Conservation (phyloP, 1,284 basidiomycete species). For the Tausonia pullulans region DNA sequence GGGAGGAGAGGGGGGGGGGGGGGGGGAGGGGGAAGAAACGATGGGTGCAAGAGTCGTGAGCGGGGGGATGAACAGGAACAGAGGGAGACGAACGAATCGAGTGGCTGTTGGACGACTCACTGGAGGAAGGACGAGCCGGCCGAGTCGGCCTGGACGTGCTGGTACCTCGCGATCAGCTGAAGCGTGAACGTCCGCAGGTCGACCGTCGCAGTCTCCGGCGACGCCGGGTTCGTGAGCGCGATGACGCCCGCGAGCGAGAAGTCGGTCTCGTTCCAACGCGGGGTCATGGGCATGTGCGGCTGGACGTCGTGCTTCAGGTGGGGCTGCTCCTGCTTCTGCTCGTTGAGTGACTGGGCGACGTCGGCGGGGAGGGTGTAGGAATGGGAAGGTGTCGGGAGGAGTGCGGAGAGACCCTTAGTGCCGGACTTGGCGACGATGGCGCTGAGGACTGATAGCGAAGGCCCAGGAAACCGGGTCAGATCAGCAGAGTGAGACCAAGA, state of each 20-base stretch:
- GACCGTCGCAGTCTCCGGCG: not conserved
- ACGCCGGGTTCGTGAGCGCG: not conserved
- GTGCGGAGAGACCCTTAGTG: slow-evolving; percentile 37
- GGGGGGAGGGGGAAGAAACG: not conserved
- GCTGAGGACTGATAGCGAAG: slow-evolving; percentile 34
- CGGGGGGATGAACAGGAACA: not conserved
- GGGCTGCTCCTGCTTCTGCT: too few species aligned
- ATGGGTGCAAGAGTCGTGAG: not conserved
- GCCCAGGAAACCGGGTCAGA: not conserved
- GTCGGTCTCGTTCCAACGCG: slow-evolving; percentile 2
- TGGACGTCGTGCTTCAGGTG: not conserved
- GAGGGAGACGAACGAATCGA: not conserved
- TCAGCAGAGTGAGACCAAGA: not conserved
- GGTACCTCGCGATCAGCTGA: slow-evolving; percentile 12
- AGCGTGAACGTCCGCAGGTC: slow-evolving; percentile 7
- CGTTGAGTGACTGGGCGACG: not conserved
- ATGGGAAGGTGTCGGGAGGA: slow-evolving; percentile 33
- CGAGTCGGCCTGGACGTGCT: not conserved
- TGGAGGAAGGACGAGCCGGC: not conserved
- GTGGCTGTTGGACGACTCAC: not conserved
- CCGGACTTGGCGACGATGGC: slow-evolving; percentile 41
- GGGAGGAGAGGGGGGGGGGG: not conserved
- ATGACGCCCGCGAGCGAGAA: slow-evolving; percentile 5
- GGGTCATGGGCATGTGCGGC: slow-evolving; percentile 14
- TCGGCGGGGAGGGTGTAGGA: slow-evolving; percentile 23